Percentiles rank a stretch among this genome's conserved stretches.
Evolutionary conservation across 2,329 filamentous ascomycete genomes (phyloP).

Genomic region (Zymoseptoria tritici): DNA sequence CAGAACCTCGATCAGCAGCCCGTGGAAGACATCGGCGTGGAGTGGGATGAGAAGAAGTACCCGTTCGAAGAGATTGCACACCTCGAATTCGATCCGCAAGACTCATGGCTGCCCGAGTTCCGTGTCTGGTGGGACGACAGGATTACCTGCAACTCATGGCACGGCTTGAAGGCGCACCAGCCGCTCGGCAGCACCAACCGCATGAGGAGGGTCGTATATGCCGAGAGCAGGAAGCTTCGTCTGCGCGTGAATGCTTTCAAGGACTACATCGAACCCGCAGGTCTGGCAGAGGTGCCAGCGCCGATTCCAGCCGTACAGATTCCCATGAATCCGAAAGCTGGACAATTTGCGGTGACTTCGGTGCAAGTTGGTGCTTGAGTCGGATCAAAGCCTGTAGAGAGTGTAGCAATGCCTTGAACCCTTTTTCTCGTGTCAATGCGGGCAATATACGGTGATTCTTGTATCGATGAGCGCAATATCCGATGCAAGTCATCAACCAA

Average conservation of each 20-base stretch:
- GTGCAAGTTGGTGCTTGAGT: slow-evolving; percentile 1
- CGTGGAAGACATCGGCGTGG: slow-evolving; percentile 29
- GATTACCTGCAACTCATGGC: slow-evolving; percentile 35
- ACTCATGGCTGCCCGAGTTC: slow-evolving; percentile 35
- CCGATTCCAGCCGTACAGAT: slow-evolving; percentile 26
- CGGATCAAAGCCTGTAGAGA: neutral
- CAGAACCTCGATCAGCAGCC: slow-evolving; percentile 30
- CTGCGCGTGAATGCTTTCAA: slow-evolving; percentile 34
- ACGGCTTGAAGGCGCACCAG: slow-evolving; percentile 33
- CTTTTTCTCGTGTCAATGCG: neutral
- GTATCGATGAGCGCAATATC: too few species aligned
- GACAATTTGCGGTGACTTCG: slow-evolving; percentile 18
- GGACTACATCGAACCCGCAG: slow-evolving; percentile 33
- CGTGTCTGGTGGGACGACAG: slow-evolving; percentile 36
- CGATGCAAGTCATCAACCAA: neutral
- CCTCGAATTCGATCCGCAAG: slow-evolving; percentile 35
- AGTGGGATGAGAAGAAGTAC: slow-evolving; percentile 29
- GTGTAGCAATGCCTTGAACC: neutral
- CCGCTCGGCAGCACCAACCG: slow-evolving; percentile 35
- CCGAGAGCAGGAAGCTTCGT: slow-evolving; percentile 34
- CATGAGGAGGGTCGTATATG: slow-evolving; percentile 37
- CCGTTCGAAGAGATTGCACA: slow-evolving; percentile 29
- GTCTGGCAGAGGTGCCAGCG: slow-evolving; percentile 32
- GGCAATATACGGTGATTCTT: too few species aligned
- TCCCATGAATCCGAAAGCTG: slow-evolving; percentile 15